Evolutionary conservation across 2,329 filamentous ascomycete genomes (phyloP).

Genomic region (Cercospora sp.): DNA sequence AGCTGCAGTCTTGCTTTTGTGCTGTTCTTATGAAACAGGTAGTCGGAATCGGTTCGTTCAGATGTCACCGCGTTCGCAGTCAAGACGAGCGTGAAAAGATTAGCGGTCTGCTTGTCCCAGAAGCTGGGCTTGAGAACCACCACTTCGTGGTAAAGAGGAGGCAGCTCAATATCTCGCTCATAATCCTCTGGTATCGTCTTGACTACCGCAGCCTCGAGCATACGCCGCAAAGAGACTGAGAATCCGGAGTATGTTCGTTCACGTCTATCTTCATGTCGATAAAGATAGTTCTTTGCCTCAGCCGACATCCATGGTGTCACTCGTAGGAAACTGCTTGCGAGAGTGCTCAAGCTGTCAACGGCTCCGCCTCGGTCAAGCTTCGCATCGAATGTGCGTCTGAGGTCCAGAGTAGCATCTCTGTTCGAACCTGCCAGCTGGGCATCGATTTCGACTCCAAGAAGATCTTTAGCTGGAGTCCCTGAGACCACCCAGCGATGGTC

Average conservation of each 20-base stretch:
- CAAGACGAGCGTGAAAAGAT: slow-evolving; percentile 81
- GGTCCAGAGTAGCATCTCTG: slow-evolving; percentile 38
- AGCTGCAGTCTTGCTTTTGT: slow-evolving; percentile 65
- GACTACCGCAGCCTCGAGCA: slow-evolving; percentile 73
- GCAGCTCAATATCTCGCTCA: slow-evolving; percentile 62
- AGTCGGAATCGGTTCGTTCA: slow-evolving; percentile 78
- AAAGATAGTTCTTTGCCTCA: slow-evolving; percentile 64
- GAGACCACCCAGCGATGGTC: slow-evolving; percentile 86
- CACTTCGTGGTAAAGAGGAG: slow-evolving; percentile 69
- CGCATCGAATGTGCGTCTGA: slow-evolving; percentile 43
- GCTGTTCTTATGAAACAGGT: slow-evolving; percentile 81
- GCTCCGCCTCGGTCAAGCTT: slow-evolving; percentile 45
- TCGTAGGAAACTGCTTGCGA: slow-evolving; percentile 68
- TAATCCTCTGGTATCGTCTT: slow-evolving; percentile 76
- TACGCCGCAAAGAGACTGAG: slow-evolving; percentile 62
- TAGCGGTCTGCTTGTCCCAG: slow-evolving; percentile 79
- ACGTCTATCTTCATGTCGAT: slow-evolving; percentile 49
- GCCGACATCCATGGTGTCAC: slow-evolving; percentile 76
- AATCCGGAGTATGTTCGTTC: slow-evolving; percentile 63
- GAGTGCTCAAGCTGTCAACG: slow-evolving; percentile 64
- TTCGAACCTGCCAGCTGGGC: slow-evolving; percentile 36
- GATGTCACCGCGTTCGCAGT: slow-evolving; percentile 86
- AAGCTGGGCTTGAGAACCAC: slow-evolving; percentile 77
- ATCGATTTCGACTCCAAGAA: slow-evolving; percentile 72
- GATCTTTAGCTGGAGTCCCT: slow-evolving; percentile 80